phyloP scores from a whole-genome alignment of 768 basidiomycete genomes.

The Suillus subalutaceus region DNA sequence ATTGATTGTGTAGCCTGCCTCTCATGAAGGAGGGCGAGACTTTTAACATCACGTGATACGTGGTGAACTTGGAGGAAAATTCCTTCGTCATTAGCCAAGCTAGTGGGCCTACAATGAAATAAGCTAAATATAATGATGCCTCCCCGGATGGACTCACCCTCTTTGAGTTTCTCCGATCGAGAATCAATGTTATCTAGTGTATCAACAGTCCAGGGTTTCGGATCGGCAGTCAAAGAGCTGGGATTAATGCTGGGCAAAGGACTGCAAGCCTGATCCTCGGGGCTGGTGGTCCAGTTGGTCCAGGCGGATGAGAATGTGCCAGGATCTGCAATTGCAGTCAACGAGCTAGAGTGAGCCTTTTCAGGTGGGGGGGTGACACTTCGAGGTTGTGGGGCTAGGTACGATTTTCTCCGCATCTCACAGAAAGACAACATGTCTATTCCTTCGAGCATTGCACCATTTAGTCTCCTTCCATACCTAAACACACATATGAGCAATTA shows the following conservation, averaged over 20 bases:
- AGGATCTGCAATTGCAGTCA: not conserved
- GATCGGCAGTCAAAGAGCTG: not conserved
- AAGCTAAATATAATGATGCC: not conserved
- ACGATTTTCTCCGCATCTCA: not conserved
- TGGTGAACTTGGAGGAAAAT: not conserved
- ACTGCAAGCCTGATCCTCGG: not conserved
- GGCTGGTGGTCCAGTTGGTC: not conserved
- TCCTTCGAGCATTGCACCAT: not conserved
- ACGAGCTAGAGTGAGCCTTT: not conserved
- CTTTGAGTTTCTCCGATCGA: not conserved
- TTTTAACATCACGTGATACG: not conserved
- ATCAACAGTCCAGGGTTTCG: not conserved
- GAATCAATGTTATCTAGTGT: not conserved
- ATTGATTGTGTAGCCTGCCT: not conserved
- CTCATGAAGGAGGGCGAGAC: not conserved
- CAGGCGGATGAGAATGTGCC: not conserved
- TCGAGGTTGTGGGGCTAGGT: not conserved
- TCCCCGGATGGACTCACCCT: not conserved
- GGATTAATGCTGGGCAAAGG: not conserved
- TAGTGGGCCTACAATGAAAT: not conserved
- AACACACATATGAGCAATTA: not conserved
- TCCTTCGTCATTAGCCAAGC: slow-evolving; percentile 1
- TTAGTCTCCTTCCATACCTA: not conserved
- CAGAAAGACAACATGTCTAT: not conserved
- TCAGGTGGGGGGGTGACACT: not conserved